A percentile compares a stretch with the other conserved stretches of the same genome.
phyloP scores from a whole-genome alignment of 1,284 basidiomycete species.

The Cutaneotrichosporon cyanovorans region DNA sequence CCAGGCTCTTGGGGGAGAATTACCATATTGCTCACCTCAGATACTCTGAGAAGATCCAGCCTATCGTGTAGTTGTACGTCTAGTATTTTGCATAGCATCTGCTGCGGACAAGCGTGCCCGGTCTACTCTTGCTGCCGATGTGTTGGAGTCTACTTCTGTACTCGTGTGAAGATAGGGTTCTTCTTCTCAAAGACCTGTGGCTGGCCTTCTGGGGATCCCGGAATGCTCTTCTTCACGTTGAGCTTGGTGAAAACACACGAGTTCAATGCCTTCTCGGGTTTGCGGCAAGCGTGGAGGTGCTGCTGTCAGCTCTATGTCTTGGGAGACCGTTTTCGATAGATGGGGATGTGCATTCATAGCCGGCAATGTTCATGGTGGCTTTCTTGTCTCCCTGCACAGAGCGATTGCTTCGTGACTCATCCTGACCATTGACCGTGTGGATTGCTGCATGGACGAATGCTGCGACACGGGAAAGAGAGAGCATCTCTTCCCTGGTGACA shows the following conservation, averaged over 20 bases:
- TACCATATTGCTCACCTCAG: slow-evolving; percentile 33
- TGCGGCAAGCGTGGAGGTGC: slow-evolving; percentile 87
- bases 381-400: no score
- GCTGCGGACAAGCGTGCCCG: background rate
- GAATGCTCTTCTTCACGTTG: slow-evolving; percentile 84
- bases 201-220: slow-evolving; percentile 77
- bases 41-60: background rate
- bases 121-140: background rate
- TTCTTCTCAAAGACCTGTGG: slow-evolving; percentile 83
- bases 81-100: slow-evolving; percentile 2
- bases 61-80: background rate
- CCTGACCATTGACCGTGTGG: no score
- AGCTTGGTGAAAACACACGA: slow-evolving; percentile 95
- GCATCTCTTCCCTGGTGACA: no score
- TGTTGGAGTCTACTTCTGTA: slow-evolving; percentile 57
- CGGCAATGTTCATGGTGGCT: no score
- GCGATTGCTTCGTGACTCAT: no score
- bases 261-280: slow-evolving; percentile 83
- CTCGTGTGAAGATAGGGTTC: slow-evolving; percentile 67
- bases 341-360: no score
- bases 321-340: no score
- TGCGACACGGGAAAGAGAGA: no score
- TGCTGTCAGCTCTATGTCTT: background rate
- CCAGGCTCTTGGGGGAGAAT: slow-evolving; percentile 39
- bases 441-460: no score